Conservation (phyloP, 2,329 filamentous ascomycete species). For the Cladophialophora psammophila region DNA sequence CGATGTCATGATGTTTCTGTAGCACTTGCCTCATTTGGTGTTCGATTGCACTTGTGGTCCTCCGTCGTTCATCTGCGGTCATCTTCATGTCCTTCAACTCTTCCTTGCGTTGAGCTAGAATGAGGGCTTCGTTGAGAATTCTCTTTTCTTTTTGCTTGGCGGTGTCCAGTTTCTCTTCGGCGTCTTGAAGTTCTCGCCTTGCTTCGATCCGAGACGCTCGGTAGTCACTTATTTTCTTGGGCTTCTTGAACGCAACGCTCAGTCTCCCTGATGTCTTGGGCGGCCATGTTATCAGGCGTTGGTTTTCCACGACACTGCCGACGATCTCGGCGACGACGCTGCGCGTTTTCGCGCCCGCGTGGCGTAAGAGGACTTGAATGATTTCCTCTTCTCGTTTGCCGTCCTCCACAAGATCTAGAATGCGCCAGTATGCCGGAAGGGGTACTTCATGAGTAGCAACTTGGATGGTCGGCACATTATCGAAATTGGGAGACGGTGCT, state of each 20-base stretch:
- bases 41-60: conserved; percentile 26
- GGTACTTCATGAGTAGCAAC: conserved; percentile 30
- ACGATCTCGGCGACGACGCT: conserved; percentile 27
- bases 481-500: conserved; percentile 31
- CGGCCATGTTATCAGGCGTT: conserved; percentile 17
- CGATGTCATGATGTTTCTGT: conserved; percentile 30
- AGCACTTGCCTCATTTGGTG: conserved; percentile 31
- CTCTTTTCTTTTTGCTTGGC: conserved; percentile 30
- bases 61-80: conserved; percentile 17
- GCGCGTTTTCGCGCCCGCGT: conserved; percentile 24
- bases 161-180: conserved; percentile 14
- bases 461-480: conserved; percentile 32
- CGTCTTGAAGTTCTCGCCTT: conserved; percentile 20
- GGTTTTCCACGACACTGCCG: conserved; percentile 29
- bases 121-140: conserved; percentile 26
- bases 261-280: conserved; percentile 21
- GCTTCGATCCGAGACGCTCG: conserved; percentile 22
- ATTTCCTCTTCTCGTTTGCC: conserved; percentile 25
- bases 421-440: conserved; percentile 32
- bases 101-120: conserved; percentile 27
- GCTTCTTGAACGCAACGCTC: conserved; percentile 25
- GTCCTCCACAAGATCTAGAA: conserved; percentile 23
- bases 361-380: conserved; percentile 21
- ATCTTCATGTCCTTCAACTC: conserved; percentile 21
- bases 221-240: conserved; percentile 25